A percentile compares a stretch with the other conserved stretches of the same genome.
Conservation (phyloP, 179 eudicot species). For the Carnegiea gigantea region DNA sequence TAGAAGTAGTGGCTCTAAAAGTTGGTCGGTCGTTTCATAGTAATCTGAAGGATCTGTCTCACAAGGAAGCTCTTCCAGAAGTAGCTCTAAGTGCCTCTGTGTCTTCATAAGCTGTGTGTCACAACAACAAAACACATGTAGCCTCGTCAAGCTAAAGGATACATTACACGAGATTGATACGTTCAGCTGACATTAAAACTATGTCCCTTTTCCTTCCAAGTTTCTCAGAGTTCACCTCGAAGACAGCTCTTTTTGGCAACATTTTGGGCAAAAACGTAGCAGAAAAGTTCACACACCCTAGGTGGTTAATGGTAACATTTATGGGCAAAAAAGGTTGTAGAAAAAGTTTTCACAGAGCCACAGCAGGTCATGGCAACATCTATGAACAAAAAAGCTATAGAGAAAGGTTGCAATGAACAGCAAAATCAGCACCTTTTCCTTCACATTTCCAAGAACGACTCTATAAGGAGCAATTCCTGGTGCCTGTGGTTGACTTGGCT, state of each 20-base stretch:
- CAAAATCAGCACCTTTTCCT: conserved; percentile 62
- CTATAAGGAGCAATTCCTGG: conserved; percentile 85
- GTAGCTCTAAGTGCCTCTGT: conserved; percentile 70
- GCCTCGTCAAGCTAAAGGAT: not conserved
- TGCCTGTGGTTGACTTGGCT: conserved; percentile 67
- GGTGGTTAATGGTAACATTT: too few species aligned
- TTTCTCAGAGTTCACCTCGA: too few species aligned
- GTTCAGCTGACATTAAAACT: not conserved
- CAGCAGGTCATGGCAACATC: not conserved
- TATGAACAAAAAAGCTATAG: not conserved
- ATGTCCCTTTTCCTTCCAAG: too few species aligned
- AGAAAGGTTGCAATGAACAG: not conserved
- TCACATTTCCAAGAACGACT: conserved; percentile 78
- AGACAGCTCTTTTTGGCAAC: too few species aligned
- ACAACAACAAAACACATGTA: conserved; percentile 6
- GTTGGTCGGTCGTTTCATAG: conserved; percentile 72
- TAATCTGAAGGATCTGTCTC: conserved; percentile 63
- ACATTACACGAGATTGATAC: not conserved
- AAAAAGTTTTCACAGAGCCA: not conserved
- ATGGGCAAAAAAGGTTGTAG: too few species aligned
- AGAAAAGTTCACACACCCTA: too few species aligned
- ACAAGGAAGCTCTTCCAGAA: conserved; percentile 77
- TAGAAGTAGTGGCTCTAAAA: conserved; percentile 70
- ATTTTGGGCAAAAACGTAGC: too few species aligned
- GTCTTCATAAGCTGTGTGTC: conserved; percentile 64